Base-by-base conservation (phyloP, 2,329 filamentous ascomycete genomes). In the Fusarium napiforme region DNA sequence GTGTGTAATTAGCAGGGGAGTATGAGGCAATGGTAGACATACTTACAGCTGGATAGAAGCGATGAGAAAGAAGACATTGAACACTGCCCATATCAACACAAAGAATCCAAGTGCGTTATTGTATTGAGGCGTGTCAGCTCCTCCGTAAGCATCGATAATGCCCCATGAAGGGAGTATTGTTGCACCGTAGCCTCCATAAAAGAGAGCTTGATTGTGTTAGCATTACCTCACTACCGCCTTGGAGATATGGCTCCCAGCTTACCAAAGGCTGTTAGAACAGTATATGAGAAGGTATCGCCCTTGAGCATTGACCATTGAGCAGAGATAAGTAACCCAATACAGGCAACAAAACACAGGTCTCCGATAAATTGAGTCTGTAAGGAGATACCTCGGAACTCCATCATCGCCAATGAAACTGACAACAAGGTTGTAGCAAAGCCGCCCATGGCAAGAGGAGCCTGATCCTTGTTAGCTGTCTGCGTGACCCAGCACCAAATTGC, bases 41-140 rank as follows among this genome's bases (percentile, higher is more conserved):
- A 63, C 74, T 59, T 59, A 74, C 75, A 75, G 62, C 26, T 72
- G 62, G 15, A 75, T 46, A 3, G 71, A 73, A 14, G 72, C 74
- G 56, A 78, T 73, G 21, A 78, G 68, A 61, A 78, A 78, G 47
- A 78, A 78, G 5, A 75, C 37, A n/a, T 79, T 77, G n/a, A 78
- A 66, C 3, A 79, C 77, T 15, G 66, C 75, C 77, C 73, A 79
- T n/a, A 78, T 53, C 14, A 79, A 46, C 18, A 77, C 59, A n/a
- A 77, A 79, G 47, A 78, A 77, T 1, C 76, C 77, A 23, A 79
- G 60, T 3, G 78, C 75, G 39, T 78, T 79, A 18, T 78, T 77
- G 59, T 70, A 78, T 43, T 67, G 28, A 11, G 65, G 53, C 6
- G 47, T 46, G 14, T 42, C 18, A 5, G 14, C 40, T 21, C 73